Conservation (phyloP, 345 rosid species). For the Ricinus communis region DNA sequence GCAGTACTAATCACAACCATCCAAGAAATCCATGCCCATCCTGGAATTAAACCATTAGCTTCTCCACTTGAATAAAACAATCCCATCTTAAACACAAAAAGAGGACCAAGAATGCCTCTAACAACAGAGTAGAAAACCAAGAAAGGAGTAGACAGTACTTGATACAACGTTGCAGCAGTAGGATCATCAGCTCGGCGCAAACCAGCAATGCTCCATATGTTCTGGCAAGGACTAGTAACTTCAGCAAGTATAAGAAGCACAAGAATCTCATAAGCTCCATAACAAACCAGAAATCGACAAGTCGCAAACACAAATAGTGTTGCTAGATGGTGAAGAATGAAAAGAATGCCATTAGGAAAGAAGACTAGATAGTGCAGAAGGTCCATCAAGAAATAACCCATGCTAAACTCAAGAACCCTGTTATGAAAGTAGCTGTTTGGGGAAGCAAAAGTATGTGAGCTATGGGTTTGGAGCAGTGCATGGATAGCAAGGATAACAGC, state of each 20-base stretch:
- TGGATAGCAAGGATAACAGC: constrained; percentile 51
- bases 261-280: constrained; percentile 64
- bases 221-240: constrained; percentile 77
- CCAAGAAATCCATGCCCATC: constrained; percentile 95
- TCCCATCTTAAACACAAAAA: constrained; percentile 52
- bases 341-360: constrained; percentile 60
- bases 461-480: constrained; percentile 34
- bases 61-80: constrained; percentile 43
- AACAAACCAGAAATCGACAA: constrained; percentile 54
- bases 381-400: constrained; percentile 71
- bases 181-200: constrained; percentile 41
- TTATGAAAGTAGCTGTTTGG: constrained; percentile 52
- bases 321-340: constrained; percentile 83
- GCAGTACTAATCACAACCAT: constrained; percentile 54
- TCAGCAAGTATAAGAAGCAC: constrained; percentile 68
- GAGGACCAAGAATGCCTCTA: constrained; percentile 68
- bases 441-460: constrained; percentile 40
- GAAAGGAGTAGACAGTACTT: constrained; percentile 50
- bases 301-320: constrained; percentile 69
- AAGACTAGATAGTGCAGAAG: constrained; percentile 67
- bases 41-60: constrained; percentile 46
- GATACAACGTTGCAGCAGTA: constrained; percentile 45
- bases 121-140: constrained; percentile 54
- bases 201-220: constrained; percentile 59
- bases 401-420: constrained; percentile 71